phyloP scores from a whole-genome alignment of 306 rosid species.

The Trifolium repens region DNA sequence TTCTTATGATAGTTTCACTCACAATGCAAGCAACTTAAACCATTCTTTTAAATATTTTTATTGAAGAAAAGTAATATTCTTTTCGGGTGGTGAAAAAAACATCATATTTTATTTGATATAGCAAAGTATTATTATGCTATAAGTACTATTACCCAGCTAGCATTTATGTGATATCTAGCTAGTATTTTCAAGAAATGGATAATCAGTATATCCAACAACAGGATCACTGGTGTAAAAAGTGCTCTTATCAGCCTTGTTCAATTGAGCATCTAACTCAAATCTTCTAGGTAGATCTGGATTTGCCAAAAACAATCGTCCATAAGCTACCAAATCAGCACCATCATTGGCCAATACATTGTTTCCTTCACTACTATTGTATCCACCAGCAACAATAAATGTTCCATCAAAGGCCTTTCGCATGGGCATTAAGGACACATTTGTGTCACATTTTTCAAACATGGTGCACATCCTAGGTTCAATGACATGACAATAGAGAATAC shows the following conservation, averaged over 20 bases:
- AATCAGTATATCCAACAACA: constrained; percentile 64
- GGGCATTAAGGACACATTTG: constrained; percentile 45
- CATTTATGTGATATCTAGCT: neutral
- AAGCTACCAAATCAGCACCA: constrained; percentile 57
- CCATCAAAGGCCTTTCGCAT: constrained; percentile 59
- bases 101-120: neutral
- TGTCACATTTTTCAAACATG: constrained; percentile 25
- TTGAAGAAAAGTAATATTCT: too few relatives aligned
- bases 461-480: constrained; percentile 72
- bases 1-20: neutral
- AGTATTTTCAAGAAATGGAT: constrained; percentile 42
- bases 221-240: constrained; percentile 58
- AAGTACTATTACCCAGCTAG: too few relatives aligned
- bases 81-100: too few relatives aligned
- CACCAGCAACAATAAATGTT: constrained; percentile 68
- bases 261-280: constrained; percentile 50
- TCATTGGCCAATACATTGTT: constrained; percentile 42
- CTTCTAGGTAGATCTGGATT: constrained; percentile 66
- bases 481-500: constrained; percentile 60
- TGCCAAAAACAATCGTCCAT: constrained; percentile 60
- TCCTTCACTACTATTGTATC: constrained; percentile 54
- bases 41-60: too few relatives aligned
- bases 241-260: constrained; percentile 48
- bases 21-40: too few relatives aligned
- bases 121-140: too few relatives aligned